Evolutionary conservation across 208 protist species (phyloP).

Genomic region (Zelonia costaricensis): DNA sequence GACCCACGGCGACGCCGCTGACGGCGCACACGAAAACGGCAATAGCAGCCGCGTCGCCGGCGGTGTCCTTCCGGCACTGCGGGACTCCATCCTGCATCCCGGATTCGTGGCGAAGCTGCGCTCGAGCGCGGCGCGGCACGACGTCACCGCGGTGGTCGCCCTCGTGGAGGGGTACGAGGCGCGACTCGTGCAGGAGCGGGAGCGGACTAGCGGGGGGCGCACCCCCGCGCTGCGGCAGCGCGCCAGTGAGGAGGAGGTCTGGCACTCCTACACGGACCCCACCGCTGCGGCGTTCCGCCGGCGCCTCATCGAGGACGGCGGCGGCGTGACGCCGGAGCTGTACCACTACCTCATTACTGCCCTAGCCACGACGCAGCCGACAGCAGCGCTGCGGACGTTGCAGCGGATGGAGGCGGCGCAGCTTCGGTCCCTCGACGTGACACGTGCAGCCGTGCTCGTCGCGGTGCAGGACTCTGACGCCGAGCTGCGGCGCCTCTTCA

Average conservation of each 20-base stretch:
- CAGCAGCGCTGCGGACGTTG: constrained; percentile 74
- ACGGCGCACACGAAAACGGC: too few relatives aligned
- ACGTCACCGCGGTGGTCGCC: constrained; percentile 37
- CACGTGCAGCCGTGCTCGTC: constrained; percentile 63
- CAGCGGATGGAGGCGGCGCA: constrained; percentile 61
- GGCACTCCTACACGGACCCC: constrained; percentile 54
- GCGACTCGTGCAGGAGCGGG: constrained; percentile 44
- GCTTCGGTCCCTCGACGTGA: constrained; percentile 73
- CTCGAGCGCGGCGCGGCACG: constrained; percentile 35
- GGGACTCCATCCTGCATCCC: constrained; percentile 76
- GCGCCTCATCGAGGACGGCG: constrained; percentile 41
- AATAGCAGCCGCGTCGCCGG: background rate
- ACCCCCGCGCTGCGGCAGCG: constrained; percentile 1
- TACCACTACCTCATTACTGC: constrained; percentile 89
- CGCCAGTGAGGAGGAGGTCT: constrained; percentile 46
- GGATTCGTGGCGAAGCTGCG: constrained; percentile 51
- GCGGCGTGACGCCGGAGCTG: constrained; percentile 78
- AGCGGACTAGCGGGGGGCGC: constrained; percentile 15
- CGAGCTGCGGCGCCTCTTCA: constrained; percentile 59
- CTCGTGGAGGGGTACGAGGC: constrained; percentile 65
- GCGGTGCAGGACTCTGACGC: constrained; percentile 39
- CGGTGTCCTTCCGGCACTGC: constrained; percentile 32
- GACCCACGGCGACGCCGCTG: background rate
- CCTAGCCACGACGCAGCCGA: constrained; percentile 53
- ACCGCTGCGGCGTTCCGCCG: constrained; percentile 56